Conservation (phyloP, 108 stramenopile species). For the Skeletonema tropicum region DNA sequence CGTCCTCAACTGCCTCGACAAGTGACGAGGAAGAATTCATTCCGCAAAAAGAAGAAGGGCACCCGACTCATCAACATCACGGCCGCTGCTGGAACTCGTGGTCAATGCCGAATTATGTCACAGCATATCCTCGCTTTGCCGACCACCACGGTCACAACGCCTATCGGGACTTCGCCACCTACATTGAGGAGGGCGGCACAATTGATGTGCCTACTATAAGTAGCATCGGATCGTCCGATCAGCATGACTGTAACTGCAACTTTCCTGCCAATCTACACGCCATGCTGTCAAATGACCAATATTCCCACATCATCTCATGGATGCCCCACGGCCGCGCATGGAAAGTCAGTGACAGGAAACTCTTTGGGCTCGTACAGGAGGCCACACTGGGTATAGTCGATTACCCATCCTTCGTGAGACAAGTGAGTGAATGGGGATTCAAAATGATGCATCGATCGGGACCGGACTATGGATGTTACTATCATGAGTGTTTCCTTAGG, state of each 20-base stretch:
- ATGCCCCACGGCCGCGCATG: slow-evolving; percentile 1
- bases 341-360: neutral
- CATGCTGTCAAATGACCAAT: neutral
- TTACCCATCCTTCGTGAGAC: neutral
- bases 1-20: too few relatives aligned
- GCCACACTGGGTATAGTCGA: neutral
- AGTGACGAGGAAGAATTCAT: too few relatives aligned
- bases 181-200: neutral
- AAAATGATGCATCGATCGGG: neutral
- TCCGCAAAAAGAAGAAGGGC: too few relatives aligned
- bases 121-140: too few relatives aligned
- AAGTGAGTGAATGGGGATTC: slow-evolving; percentile 2
- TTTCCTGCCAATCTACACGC: neutral
- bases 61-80: too few relatives aligned
- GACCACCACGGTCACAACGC: neutral
- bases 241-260: too few relatives aligned
- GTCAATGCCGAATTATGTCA: too few relatives aligned
- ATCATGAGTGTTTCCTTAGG: slow-evolving; percentile 3
- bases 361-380: neutral
- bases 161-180: neutral
- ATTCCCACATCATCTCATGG: neutral
- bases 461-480: neutral
- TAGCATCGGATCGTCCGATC: too few relatives aligned
- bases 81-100: too few relatives aligned
- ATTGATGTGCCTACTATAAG: too few relatives aligned